Conservation (phyloP, 164 flowering plant genomes). For the Magnolia officinalis region DNA sequence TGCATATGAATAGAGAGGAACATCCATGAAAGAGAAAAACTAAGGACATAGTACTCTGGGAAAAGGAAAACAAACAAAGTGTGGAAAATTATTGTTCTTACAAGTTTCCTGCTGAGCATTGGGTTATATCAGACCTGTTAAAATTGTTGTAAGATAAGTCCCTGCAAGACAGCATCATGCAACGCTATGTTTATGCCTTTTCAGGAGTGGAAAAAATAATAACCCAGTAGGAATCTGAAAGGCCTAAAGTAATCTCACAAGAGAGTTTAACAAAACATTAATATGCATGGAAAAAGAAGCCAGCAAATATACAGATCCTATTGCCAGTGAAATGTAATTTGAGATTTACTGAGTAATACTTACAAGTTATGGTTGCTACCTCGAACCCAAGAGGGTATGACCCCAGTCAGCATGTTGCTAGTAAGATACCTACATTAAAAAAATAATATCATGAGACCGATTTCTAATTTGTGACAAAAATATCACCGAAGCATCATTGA, state of each 20-base stretch:
- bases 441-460: background rate
- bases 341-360: slow-evolving; percentile 38
- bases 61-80: background rate
- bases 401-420: slow-evolving; percentile 59
- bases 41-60: background rate
- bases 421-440: slow-evolving; percentile 54
- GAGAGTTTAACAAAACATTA: background rate
- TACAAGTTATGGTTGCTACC: slow-evolving; percentile 36
- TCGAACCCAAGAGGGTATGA: slow-evolving; percentile 45
- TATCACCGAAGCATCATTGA: background rate
- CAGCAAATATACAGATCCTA: no score
- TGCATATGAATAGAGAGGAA: slow-evolving; percentile 19
- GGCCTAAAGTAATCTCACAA: background rate
- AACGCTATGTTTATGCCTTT: background rate
- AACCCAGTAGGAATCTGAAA: background rate
- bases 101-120: background rate
- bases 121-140: slow-evolving; percentile 23
- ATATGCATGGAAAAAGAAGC: background rate
- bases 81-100: background rate
- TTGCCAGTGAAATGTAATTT: slow-evolving; percentile 35
- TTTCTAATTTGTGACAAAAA: slow-evolving; percentile 33
- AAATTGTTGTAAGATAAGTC: slow-evolving; percentile 81
- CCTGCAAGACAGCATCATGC: slow-evolving; percentile 36
- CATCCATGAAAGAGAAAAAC: background rate
- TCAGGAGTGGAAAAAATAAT: background rate